Base-by-base conservation (phyloP, 2,329 filamentous ascomycete genomes). In the Tolypocladium ophioglossoides region DNA sequence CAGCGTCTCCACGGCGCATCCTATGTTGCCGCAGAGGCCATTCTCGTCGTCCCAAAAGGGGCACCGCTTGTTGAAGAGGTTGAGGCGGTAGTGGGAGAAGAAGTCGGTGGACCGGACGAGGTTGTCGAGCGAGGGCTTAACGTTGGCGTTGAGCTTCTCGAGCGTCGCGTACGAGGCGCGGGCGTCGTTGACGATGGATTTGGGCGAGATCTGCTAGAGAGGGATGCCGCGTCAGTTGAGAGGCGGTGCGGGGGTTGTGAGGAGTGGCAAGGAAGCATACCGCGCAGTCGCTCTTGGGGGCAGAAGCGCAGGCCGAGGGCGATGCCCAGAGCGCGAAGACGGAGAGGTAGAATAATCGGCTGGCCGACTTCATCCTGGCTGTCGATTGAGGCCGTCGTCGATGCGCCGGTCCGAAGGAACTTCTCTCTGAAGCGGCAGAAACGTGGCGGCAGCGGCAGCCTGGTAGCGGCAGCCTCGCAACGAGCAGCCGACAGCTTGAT, bases 1-100 rank as follows among this genome's bases (percentile, higher is more conserved):
- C 57, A 97, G 79, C 1, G 92, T 97, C 67, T 94, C 91, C 20
- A 99, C 94, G 12, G 92, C 89, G 68, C 94, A 99, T 22, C 91
- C 94, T 62, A 95, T 91, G 72, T 99, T 99, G 60, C 91, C 94
- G 71, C 94, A 99, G 79, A 96, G 89, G 69, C 89, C 89, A 70
- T 87, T 87, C 57, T 91, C 86, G 69, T 99, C 94, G 66, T 85
- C 83, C 92, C 94, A 99, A 69, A 97, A 99, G 0, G 94, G 94
- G 66, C 94, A 99, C 72, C 83, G 84, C 71, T 94, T 96, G 71
- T 95, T 87, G 72, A 90, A 99, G 22, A 99, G 80, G 69, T 96
- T 97, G 48, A 99, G 76, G 55, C 94, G 86, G 74, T 97, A 99
- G 72, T 97, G 91, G 52, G 92, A 92, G 73, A 99, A 99, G 79